Evolutionary conservation across 192 early-diverging fungal genomes (phyloP).

Genomic region (Coemansia sp.): DNA sequence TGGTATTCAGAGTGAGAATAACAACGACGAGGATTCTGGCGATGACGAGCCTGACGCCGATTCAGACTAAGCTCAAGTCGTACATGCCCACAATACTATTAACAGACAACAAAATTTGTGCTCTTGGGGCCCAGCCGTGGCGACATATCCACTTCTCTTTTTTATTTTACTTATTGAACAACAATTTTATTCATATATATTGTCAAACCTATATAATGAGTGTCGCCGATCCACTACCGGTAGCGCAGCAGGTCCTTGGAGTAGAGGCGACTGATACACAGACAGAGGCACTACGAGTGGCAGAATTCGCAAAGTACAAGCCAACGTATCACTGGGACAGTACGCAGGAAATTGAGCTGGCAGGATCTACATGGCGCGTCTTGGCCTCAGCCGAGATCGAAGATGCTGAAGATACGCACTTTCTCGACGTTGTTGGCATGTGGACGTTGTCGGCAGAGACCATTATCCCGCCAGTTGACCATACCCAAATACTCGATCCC

Average conservation of each 20-base stretch:
- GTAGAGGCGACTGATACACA: constrained; percentile 35
- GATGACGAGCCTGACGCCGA: constrained; percentile 6
- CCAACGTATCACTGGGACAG: constrained; percentile 34
- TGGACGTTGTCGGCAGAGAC: constrained; percentile 64
- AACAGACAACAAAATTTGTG: not conserved
- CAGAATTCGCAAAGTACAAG: constrained; percentile 47
- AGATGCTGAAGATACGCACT: constrained; percentile 35
- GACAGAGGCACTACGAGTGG: constrained; percentile 36
- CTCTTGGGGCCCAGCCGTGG: not conserved
- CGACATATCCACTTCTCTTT: not conserved
- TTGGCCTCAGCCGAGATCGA: constrained; percentile 33
- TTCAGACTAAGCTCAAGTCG: not conserved
- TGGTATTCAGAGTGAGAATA: constrained; percentile 18
- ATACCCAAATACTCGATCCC: constrained; percentile 41
- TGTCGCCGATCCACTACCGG: not conserved
- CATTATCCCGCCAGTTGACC: constrained; percentile 64
- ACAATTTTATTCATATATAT: not conserved
- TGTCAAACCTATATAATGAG: not conserved
- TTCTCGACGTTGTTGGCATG: constrained; percentile 50
- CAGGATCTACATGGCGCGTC: constrained; percentile 26
- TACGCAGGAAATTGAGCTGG: constrained; percentile 7
- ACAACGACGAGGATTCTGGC: constrained; percentile 1
- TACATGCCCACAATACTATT: not conserved
- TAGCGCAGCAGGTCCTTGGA: constrained; percentile 11
- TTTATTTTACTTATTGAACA: not conserved